Evolutionary conservation across 352 stramenopile genomes (phyloP), one percentile per base, ranked within the genome.

Genomic region (Pythium chondricola): DNA sequence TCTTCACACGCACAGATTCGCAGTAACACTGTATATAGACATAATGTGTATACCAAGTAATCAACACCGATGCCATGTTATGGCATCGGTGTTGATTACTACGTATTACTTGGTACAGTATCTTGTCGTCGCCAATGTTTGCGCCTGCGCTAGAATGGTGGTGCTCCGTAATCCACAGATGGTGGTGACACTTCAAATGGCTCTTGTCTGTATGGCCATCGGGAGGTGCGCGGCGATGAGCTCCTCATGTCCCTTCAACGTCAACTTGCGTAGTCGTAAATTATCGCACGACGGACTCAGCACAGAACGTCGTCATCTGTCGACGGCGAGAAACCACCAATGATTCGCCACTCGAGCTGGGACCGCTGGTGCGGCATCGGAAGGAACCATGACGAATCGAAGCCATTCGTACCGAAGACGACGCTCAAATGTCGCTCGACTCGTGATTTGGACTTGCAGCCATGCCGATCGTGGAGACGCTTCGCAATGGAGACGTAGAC

Each of bases 371-470:
- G 66, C 4, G 71, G 63, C 18, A 67, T 30, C 16, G 82, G 82
- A 25, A 88, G 56, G 31, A 87, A 63, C 82, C 82, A 93, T 21
- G 67, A 75, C 17, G 44, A 58, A 11, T 67, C 59, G 45, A 88
- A 85, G 26, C 69, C 73, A 35, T 89, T 80, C 24, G 77, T 88
- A 17, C 73, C 77, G 49, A 73, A 93, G 17, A 93, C 58, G 18
- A 93, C 77, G 35, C 79, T 88, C 24, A 93, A 46, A 39, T 88
- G 67, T 2, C 74, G 75, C 58, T 87, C 73, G 16, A 85, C 32
- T 10, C 52, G 69, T 40, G 77, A 85, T 29, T 51, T 63, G 3
- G 73, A 87, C 57, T 85, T 87, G 65, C 69, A 78, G 11, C 70
- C 66, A 11, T 58, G 67, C 17, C 76, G 71, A 18, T 66, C 65